phyloP scores from a whole-genome alignment of 2,329 filamentous ascomycete species.

The Colletotrichum cordylinicola region DNA sequence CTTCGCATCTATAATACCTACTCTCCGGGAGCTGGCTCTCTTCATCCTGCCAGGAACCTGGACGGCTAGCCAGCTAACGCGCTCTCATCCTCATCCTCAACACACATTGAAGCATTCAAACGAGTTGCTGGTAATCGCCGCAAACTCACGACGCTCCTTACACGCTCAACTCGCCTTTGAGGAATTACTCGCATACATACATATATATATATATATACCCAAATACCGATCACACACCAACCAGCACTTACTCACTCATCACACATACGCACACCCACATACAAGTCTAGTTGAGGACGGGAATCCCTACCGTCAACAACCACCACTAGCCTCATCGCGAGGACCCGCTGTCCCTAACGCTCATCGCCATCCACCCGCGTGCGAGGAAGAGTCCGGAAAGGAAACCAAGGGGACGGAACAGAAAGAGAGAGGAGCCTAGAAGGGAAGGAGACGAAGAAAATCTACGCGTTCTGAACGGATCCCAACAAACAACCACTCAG shows the following conservation, averaged over 20 bases:
- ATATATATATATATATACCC: neutral
- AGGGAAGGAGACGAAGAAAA: constrained; percentile 22
- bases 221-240: neutral
- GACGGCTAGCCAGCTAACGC: constrained; percentile 40
- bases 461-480: constrained; percentile 42
- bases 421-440: neutral
- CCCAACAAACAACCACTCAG: constrained; percentile 16
- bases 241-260: neutral
- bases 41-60: constrained; percentile 46
- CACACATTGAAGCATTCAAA: constrained; percentile 38
- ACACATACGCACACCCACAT: neutral
- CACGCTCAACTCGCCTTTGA: constrained; percentile 26
- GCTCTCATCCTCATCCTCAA: constrained; percentile 8
- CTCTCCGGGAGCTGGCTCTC: constrained; percentile 59
- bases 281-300: constrained; percentile 5
- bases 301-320: constrained; percentile 29
- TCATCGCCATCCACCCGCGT: constrained; percentile 21
- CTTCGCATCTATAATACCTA: constrained; percentile 45
- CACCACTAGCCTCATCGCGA: constrained; percentile 40
- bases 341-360: constrained; percentile 43
- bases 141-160: constrained; percentile 51
- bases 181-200: constrained; percentile 25
- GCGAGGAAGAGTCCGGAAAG: neutral
- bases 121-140: constrained; percentile 41
- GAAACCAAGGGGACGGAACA: neutral